Conservation (phyloP, 768 basidiomycete species). For the Boletus edulis region DNA sequence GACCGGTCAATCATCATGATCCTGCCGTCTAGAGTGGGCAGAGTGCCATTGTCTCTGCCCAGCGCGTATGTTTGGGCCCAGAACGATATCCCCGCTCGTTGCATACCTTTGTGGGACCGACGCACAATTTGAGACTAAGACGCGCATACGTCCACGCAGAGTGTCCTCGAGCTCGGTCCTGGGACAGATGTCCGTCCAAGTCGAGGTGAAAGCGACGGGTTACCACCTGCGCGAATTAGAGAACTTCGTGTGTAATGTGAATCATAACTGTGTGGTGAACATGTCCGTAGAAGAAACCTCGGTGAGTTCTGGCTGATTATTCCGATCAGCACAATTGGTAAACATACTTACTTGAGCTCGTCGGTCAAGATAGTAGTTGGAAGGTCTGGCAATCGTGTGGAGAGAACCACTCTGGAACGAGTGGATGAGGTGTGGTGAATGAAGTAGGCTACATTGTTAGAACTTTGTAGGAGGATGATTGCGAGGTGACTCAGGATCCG, state of each 20-base stretch:
- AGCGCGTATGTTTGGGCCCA: slow-evolving; percentile 54
- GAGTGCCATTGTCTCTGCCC: slow-evolving; percentile 67
- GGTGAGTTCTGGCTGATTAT: slow-evolving; percentile 85
- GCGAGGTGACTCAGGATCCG: too few species aligned
- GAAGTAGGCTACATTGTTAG: slow-evolving; percentile 45
- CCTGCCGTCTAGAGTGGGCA: slow-evolving; percentile 86
- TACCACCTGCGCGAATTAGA: slow-evolving; percentile 70
- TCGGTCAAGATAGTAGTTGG: background rate
- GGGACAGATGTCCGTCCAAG: background rate
- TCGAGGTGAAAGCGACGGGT: slow-evolving; percentile 64
- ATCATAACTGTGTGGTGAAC: slow-evolving; percentile 27
- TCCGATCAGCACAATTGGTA: slow-evolving; percentile 57
- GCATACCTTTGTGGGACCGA: background rate
- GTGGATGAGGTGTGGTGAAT: slow-evolving; percentile 61
- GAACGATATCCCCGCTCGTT: slow-evolving; percentile 11
- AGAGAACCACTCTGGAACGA: slow-evolving; percentile 40
- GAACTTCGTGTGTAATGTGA: slow-evolving; percentile 64
- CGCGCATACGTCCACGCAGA: slow-evolving; percentile 25
- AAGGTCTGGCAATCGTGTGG: slow-evolving; percentile 44
- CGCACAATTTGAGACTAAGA: too few species aligned
- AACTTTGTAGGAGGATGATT: too few species aligned
- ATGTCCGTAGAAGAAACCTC: slow-evolving; percentile 47
- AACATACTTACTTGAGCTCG: too few species aligned
- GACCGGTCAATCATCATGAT: slow-evolving; percentile 46
- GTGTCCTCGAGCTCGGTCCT: slow-evolving; percentile 56